phyloP scores from a whole-genome alignment of 164 flowering plant species.

The Dillenia suffruticosa region DNA sequence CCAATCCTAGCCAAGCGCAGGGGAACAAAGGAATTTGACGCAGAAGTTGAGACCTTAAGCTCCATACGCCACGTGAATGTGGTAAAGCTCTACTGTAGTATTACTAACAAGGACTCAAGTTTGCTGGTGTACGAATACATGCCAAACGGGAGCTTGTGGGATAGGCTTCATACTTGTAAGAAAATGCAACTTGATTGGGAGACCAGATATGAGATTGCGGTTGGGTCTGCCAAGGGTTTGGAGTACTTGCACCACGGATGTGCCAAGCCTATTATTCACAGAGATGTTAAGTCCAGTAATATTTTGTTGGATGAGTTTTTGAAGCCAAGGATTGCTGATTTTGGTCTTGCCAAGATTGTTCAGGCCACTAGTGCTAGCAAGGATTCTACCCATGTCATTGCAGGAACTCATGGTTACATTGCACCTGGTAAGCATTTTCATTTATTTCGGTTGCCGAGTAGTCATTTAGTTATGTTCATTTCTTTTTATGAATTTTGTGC shows the following conservation, averaged over 20 bases:
- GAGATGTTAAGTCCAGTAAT: slow-evolving; percentile 84
- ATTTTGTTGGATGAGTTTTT: slow-evolving; percentile 65
- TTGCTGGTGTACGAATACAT: slow-evolving; percentile 64
- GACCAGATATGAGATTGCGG: slow-evolving; percentile 48
- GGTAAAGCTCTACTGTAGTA: slow-evolving; percentile 66
- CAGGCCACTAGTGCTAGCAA: slow-evolving; percentile 22
- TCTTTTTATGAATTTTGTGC: slow-evolving; percentile 10
- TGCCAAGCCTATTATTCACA: slow-evolving; percentile 53
- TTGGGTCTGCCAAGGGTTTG: slow-evolving; percentile 63
- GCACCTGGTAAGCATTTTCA: slow-evolving; percentile 48
- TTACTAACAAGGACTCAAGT: slow-evolving; percentile 66
- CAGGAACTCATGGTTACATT: slow-evolving; percentile 65
- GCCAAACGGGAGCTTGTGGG: slow-evolving; percentile 71
- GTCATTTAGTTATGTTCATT: not conserved
- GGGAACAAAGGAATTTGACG: slow-evolving; percentile 39
- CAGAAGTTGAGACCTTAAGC: slow-evolving; percentile 60
- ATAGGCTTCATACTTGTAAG: slow-evolving; percentile 35
- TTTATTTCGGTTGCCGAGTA: not conserved
- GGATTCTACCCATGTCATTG: slow-evolving; percentile 48
- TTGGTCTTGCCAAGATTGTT: slow-evolving; percentile 69
- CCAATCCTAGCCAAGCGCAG: slow-evolving; percentile 34
- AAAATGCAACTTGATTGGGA: slow-evolving; percentile 52
- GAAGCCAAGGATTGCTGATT: slow-evolving; percentile 82
- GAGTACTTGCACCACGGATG: slow-evolving; percentile 71
- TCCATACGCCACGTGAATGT: slow-evolving; percentile 63